phyloP scores from a whole-genome alignment of 352 stramenopile genomes.

The Phytophthora multivora region DNA sequence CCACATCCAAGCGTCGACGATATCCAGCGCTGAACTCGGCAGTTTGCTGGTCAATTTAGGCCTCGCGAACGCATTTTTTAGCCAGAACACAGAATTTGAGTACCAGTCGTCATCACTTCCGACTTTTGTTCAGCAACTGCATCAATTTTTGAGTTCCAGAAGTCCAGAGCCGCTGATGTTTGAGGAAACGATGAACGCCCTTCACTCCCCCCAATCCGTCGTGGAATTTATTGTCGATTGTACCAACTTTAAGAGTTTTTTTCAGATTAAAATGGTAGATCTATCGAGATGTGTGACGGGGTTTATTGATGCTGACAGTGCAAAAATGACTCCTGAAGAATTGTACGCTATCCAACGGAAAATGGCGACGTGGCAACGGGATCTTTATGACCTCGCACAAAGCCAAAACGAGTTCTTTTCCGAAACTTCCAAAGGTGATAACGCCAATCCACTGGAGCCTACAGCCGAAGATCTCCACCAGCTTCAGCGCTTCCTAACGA shows the following conservation, averaged over 20 bases:
- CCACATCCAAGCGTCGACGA: slow-evolving; percentile 4
- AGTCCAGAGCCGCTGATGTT: neutral
- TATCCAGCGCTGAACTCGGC: slow-evolving; percentile 8
- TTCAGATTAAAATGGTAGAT: slow-evolving; percentile 14
- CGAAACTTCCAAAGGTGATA: neutral
- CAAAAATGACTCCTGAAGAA: neutral
- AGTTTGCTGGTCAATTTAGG: slow-evolving; percentile 17
- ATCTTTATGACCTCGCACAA: slow-evolving; percentile 5
- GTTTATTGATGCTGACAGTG: neutral
- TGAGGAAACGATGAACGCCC: slow-evolving; percentile 1
- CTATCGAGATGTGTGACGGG: neutral
- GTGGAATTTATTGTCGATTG: slow-evolving; percentile 24
- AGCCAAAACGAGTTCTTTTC: slow-evolving; percentile 10
- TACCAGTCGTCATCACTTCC: slow-evolving; percentile 6
- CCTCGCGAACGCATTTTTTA: neutral
- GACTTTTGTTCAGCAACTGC: slow-evolving; percentile 3
- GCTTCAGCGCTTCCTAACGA: slow-evolving; percentile 26
- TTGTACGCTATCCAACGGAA: slow-evolving; percentile 8
- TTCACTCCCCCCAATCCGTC: slow-evolving; percentile 1
- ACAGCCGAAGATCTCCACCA: slow-evolving; percentile 9
- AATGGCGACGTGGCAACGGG: slow-evolving; percentile 5
- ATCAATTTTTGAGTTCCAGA: slow-evolving; percentile 4
- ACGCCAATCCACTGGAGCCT: neutral
- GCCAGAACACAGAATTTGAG: neutral
- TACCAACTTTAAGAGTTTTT: slow-evolving; percentile 18